These are phyloP conservation scores for Nitzschia inconspicua DNA, from an alignment of 108 stramenopile genomes.

Conservation along the genomic window DNA sequence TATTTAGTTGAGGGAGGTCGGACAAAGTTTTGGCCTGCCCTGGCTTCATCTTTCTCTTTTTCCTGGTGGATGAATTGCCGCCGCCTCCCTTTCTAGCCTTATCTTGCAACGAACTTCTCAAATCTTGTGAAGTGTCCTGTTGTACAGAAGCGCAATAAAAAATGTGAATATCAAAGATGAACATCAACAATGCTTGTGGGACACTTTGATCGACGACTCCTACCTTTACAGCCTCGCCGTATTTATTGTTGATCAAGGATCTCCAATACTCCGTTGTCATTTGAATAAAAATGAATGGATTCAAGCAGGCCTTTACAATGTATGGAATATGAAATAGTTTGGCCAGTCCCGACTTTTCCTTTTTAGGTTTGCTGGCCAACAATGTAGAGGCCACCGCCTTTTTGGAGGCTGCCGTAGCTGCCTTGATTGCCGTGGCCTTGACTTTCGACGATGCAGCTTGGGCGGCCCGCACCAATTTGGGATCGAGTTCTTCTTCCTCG, in stretches of 20 bases:
- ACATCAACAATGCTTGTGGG: background rate
- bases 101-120: slow-evolving; percentile 75
- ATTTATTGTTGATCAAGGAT: slow-evolving; percentile 67
- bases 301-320: slow-evolving; percentile 73
- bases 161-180: background rate
- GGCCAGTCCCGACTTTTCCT: background rate
- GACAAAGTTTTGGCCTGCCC: slow-evolving; percentile 84
- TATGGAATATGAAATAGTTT: slow-evolving; percentile 59
- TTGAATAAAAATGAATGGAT: slow-evolving; percentile 64
- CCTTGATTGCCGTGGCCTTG: slow-evolving; percentile 29
- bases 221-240: slow-evolving; percentile 51
- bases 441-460: slow-evolving; percentile 42
- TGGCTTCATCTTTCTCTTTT: slow-evolving; percentile 72
- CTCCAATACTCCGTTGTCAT: slow-evolving; percentile 77
- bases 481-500: slow-evolving; percentile 48
- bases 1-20: slow-evolving; percentile 78
- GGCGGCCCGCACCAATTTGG: slow-evolving; percentile 19
- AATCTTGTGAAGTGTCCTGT: slow-evolving; percentile 46
- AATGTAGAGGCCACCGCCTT: slow-evolving; percentile 27
- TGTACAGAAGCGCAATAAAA: background rate
- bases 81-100: slow-evolving; percentile 60
- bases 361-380: slow-evolving; percentile 37
- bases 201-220: slow-evolving; percentile 18
- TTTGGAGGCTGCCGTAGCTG: slow-evolving; percentile 33
- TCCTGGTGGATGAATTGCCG: slow-evolving; percentile 10